Percentiles rank a stretch among this genome's conserved stretches.
phyloP scores from a whole-genome alignment of 805 yeast genomes.

The Tetrapisispora taiwanensis region DNA sequence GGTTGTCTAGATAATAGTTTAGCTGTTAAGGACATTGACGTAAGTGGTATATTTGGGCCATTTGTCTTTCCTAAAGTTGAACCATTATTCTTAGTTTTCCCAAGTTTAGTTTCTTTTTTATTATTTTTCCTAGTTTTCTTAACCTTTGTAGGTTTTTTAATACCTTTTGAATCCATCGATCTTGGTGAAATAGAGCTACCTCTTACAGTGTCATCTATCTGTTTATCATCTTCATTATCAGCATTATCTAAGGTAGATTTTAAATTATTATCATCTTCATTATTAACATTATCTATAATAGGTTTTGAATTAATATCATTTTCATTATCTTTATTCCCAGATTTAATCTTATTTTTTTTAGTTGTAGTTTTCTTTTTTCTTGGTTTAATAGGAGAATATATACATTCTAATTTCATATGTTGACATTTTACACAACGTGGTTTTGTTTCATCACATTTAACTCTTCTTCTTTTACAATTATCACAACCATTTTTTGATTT shows the following conservation, averaged over 20 bases:
- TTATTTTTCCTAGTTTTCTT: neutral
- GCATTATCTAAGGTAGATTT: too few species aligned
- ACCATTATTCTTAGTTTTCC: neutral
- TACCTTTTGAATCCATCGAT: neutral
- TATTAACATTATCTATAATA: conserved; percentile 1
- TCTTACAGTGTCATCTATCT: too few species aligned
- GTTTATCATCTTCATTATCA: too few species aligned
- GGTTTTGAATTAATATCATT: neutral
- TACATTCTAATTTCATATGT: conserved; percentile 70
- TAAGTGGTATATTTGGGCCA: neutral
- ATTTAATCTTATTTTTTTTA: too few species aligned
- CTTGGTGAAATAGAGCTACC: neutral
- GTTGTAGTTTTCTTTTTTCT: conserved; percentile 9
- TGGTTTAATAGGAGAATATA: conserved; percentile 35
- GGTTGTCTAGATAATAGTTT: neutral
- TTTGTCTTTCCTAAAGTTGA: neutral
- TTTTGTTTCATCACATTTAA: conserved; percentile 82
- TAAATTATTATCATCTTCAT: neutral
- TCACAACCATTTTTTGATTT: conserved; percentile 85
- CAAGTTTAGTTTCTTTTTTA: neutral
- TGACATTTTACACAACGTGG: conserved; percentile 74
- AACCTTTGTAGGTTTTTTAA: neutral
- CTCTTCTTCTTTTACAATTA: conserved; percentile 80
- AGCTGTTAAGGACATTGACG: neutral
- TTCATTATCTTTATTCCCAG: neutral